Evolutionary conservation across 441 rosid genomes (phyloP), one percentile per base, ranked within the genome.

Genomic region (Brassica balearica): DNA sequence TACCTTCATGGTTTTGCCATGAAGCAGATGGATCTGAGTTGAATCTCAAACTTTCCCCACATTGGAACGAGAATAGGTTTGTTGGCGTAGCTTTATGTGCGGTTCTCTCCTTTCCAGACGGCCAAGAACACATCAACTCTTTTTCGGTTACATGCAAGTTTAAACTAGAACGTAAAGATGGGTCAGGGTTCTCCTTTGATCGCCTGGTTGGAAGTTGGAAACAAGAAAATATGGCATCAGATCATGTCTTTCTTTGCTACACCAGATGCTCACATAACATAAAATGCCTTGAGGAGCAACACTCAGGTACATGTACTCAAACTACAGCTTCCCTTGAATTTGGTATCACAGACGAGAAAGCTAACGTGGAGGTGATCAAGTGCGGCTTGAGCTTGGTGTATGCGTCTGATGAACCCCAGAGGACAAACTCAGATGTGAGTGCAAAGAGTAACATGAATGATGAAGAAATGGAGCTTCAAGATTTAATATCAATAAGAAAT

Each of bases 301-400:
- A 34, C 65, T 56, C 29, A 32, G 64, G 65, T 32, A 6, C 27
- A 70, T 70, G 74, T 12, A 55, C 64, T 70, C 64, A 27, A 53
- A 70, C 74, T 17, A 25, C 10, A 36, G 19, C 64, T 10, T 32
- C 51, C 19, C 11, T 72, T 72, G 27, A 72, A 14, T 72, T 72
- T 60, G 38, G 22, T 61, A 17, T 14, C 9, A 61, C 58, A 41
- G 14, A 46, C 41, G 68, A 61, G 48, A 15, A 38, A 38, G 59
- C 55, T 9, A 43, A 2, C 14, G 1, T 59, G 0, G 23, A 72
- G 41, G 75, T 72, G 11, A 5, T 72, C 23, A 72, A 72, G 14
- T 72, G 75, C 25, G 75, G 75, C 68, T 43, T 72, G 15, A 61
- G 68, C 1, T 61, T 72, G 27, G 75, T 72, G 11, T 72, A 74